Evolutionary conservation across 2,329 filamentous ascomycete genomes (phyloP), one percentile per base, ranked within the genome.

Genomic region (Purpureocillium takamizusanense): DNA sequence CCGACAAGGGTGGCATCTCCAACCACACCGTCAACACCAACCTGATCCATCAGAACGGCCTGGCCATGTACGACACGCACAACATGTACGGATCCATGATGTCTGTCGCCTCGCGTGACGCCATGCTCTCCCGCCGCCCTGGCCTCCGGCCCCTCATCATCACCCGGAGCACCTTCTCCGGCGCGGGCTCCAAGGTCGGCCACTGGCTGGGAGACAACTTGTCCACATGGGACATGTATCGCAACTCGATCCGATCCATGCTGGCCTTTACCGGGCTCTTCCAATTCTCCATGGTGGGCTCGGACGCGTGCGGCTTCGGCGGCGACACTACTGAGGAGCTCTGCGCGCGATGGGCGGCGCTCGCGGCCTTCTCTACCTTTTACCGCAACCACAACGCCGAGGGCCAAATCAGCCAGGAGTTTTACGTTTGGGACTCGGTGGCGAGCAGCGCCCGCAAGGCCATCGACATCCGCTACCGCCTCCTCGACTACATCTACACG

Each of bases 401-500:
- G 21, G 55, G 66, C 12, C 54, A 58, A n/a, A 33, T 44, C 7
- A 34, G 58, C 3, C 81, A 85, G 46, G 81, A 85, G 53, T 83
- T 82, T 30, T 90, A 88, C 58, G 72, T 66, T 33, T 88, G 81
- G 79, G 61, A 67, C 0, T 59, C 65, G 2, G 81, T 85, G 5
- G 67, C 81, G 0, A 61, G 70, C 8, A 79, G 81, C 0, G 82
- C 82, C 0, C 72, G 71, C 39, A 80, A 76, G 42, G 81, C 78
- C 14, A 86, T 89, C 49, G 72, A 72, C 23, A 78, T 79, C 35
- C 74, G 85, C n/a, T 89, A 89, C 62, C 70, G 74, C 25, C 66
- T 89, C n/a, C 67, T 90, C n/a, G 84, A 88, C 51, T 89, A 89
- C 61, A 69, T 86, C 42, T 89, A 90, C 66, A 88, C 84, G 1